Evolutionary conservation across 164 flowering plant genomes (phyloP).

Genomic region (Piper longum): DNA sequence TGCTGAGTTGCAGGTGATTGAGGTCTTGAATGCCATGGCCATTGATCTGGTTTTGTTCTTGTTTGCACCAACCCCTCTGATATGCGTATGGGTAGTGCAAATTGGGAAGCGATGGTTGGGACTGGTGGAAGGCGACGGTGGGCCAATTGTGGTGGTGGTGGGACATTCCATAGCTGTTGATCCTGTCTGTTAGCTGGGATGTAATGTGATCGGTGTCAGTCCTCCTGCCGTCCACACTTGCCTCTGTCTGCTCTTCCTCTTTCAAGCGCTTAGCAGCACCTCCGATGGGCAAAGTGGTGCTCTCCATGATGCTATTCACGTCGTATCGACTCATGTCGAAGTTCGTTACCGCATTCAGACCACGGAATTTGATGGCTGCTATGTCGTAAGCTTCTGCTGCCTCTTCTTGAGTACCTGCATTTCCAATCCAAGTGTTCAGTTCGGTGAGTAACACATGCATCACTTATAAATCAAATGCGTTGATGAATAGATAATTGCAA

Average conservation of each 20-base stretch:
- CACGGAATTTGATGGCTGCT: slow-evolving; percentile 90
- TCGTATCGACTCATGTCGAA: slow-evolving; percentile 91
- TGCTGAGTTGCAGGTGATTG: slow-evolving; percentile 42
- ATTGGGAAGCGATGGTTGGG: slow-evolving; percentile 22
- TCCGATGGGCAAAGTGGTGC: slow-evolving; percentile 71
- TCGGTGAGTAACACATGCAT: too few relatives aligned
- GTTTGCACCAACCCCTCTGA: slow-evolving; percentile 65
- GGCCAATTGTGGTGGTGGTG: slow-evolving; percentile 30
- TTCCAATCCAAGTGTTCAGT: too few relatives aligned
- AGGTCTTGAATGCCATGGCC: slow-evolving; percentile 16
- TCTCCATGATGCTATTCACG: slow-evolving; percentile 73
- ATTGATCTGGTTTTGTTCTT: slow-evolving; percentile 34
- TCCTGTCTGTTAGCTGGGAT: slow-evolving; percentile 25
- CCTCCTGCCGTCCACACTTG: slow-evolving; percentile 19
- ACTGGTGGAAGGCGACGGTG: slow-evolving; percentile 42
- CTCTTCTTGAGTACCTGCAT: slow-evolving; percentile 86
- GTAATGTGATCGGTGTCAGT: slow-evolving; percentile 17
- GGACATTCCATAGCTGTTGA: slow-evolving; percentile 16
- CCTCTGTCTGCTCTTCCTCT: slow-evolving; percentile 43
- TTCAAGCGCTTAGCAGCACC: slow-evolving; percentile 69
- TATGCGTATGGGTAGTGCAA: slow-evolving; percentile 37
- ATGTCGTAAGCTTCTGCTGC: slow-evolving; percentile 98
- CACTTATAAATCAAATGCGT: too few relatives aligned
- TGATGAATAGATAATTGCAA: too few relatives aligned
- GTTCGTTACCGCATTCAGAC: slow-evolving; percentile 85